phyloP scores from a whole-genome alignment of 164 flowering plant species.

The Vitis riparia region DNA sequence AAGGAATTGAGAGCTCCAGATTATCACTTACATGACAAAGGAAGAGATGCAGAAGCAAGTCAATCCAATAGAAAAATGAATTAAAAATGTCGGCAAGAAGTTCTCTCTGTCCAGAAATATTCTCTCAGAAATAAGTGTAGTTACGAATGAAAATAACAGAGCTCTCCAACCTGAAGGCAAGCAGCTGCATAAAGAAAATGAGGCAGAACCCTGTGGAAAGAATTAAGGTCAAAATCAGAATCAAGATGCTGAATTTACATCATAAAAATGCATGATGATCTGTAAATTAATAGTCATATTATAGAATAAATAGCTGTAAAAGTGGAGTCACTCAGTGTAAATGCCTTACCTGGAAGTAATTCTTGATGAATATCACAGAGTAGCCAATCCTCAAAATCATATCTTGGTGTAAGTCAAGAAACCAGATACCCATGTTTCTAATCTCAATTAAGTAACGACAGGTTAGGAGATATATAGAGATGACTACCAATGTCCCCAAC shows the following conservation, averaged over 20 bases:
- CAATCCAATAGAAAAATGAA: conserved; percentile 70
- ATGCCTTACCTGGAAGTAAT: conserved; percentile 64
- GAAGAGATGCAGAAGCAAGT: conserved; percentile 64
- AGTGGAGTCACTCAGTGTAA: neutral
- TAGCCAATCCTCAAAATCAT: conserved; percentile 81
- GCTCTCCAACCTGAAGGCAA: conserved; percentile 76
- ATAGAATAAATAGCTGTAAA: neutral
- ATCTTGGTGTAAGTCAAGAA: conserved; percentile 61
- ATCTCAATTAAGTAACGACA: neutral
- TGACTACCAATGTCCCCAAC: neutral
- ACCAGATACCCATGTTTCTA: neutral
- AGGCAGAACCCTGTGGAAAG: conserved; percentile 53
- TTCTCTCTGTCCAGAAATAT: conserved; percentile 61
- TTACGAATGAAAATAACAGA: conserved; percentile 58
- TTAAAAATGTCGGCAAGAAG: conserved; percentile 68
- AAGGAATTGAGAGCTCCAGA: neutral
- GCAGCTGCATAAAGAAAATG: conserved; percentile 65
- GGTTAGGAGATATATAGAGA: too few relatives aligned
- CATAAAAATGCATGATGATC: neutral
- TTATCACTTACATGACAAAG: conserved; percentile 58
- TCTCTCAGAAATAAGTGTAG: conserved; percentile 63
- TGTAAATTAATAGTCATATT: neutral
- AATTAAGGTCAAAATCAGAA: conserved; percentile 7
- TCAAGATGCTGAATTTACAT: conserved; percentile 4
- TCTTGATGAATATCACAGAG: conserved; percentile 76